Base-by-base conservation (phyloP, 1,139 yeast genomes). In the Pichia sp. region DNA sequence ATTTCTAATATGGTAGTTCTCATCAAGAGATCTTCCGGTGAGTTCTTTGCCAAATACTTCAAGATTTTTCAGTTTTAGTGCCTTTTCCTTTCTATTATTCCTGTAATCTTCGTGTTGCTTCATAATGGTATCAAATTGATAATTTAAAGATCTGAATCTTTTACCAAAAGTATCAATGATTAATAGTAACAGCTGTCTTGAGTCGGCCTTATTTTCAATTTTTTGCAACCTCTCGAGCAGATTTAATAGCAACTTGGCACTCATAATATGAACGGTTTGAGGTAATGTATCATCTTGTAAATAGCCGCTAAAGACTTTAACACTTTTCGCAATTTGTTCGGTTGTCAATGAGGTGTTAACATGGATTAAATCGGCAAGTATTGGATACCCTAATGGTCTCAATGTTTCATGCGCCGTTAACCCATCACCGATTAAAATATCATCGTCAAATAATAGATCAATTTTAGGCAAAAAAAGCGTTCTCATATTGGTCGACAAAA, bases 331-430 rank as follows among this genome's bases (percentile, higher is more conserved):
- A 9, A 92, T 85, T 59, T 88, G 97, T 36, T 77, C 79, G 1
- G 94, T 79, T 1, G 86, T 81, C 47, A 94, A 70, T 52, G 90
- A 95, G 46, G 81, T 79, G 55, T 97, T 78, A 3, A 92, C 95
- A 57, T 92, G 97, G 44, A 94, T 85, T 57, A 94, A 81, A 61
- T 94, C 99, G 0, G 98, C 98, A 44, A 92, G 94, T 5, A 95
- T 88, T 36, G 95, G 85, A 61, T 90, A 92, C 0, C 98, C 98
- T 59, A 94, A 68, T 0, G 97, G 97, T 52, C 82, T 64, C 44
- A 94, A 71, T 0, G 95, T 85, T 61, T 90, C 97, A 57, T 79
- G 81, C 3, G 95, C 84, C 0, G 98, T 92, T 46, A 94, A 72
- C 0, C 97, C 97, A 53, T 85, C 90, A 33, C 98, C 98, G 49